phyloP scores from a whole-genome alignment of 176 grass and related monocot genomes.

The Triticum timopheevii region DNA sequence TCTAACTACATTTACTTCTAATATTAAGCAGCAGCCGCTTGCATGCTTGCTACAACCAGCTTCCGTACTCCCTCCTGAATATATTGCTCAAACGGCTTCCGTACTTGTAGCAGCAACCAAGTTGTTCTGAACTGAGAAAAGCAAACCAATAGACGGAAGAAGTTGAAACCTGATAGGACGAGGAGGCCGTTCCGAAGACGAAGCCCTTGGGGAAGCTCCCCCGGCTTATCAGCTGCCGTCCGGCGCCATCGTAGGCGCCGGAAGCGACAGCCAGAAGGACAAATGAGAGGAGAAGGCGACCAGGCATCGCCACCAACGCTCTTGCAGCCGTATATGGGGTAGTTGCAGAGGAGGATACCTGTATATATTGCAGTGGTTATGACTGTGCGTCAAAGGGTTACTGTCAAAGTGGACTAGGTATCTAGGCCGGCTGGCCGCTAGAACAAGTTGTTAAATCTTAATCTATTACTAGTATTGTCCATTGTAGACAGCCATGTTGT shows the following conservation, averaged over 20 bases:
- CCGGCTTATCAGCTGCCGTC: neutral
- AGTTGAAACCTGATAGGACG: conserved; percentile 35
- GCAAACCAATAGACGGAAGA: neutral
- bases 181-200: conserved; percentile 31
- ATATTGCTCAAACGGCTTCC: neutral
- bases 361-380: neutral
- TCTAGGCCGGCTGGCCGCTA: neutral
- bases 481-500: neutral
- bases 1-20: neutral
- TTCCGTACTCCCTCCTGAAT: neutral
- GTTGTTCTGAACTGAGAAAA: neutral
- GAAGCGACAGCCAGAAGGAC: neutral
- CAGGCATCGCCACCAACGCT: neutral
- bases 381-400: neutral
- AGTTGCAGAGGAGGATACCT: neutral
- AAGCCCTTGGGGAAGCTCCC: conserved; percentile 29
- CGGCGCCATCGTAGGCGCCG: neutral
- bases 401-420: neutral
- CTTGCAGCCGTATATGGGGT: neutral
- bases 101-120: neutral
- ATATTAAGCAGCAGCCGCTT: neutral
- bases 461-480: neutral
- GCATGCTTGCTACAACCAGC: neutral
- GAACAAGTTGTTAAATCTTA: neutral
- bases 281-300: neutral